Evolutionary conservation across 192 early-diverging fungal genomes (phyloP).

Genomic region (Coemansia umbellata): DNA sequence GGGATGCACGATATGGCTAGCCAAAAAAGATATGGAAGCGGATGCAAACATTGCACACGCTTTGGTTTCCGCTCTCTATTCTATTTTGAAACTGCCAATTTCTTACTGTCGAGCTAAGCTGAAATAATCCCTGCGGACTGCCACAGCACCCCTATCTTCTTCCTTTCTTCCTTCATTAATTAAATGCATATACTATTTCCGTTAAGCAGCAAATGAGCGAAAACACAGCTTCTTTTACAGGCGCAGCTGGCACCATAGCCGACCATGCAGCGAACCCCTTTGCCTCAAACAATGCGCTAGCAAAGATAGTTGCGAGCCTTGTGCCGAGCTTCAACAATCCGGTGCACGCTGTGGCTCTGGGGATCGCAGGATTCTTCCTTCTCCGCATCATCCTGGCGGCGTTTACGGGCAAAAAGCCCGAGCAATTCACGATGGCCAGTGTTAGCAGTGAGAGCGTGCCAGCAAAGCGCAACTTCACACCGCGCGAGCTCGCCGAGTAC

Average conservation of each 20-base stretch:
- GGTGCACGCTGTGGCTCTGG: slow-evolving; percentile 12
- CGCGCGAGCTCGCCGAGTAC: slow-evolving; percentile 66
- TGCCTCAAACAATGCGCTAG: background rate
- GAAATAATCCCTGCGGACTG: too few species aligned
- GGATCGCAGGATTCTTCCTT: slow-evolving; percentile 25
- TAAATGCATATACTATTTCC: too few species aligned
- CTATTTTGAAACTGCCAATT: too few species aligned
- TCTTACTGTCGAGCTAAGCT: too few species aligned
- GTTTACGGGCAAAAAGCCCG: background rate
- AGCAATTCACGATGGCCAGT: slow-evolving; percentile 31
- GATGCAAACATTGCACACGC: too few species aligned
- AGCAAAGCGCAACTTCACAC: slow-evolving; percentile 66
- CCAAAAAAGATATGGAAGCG: too few species aligned
- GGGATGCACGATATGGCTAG: too few species aligned
- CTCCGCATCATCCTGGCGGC: slow-evolving; percentile 21
- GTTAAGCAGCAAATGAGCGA: slow-evolving; percentile 6
- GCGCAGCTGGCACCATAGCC: background rate
- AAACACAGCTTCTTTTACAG: background rate
- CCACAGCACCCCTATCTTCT: too few species aligned
- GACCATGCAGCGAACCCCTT: background rate
- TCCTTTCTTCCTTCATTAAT: too few species aligned
- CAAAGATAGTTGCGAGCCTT: slow-evolving; percentile 4
- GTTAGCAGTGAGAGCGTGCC: slow-evolving; percentile 12
- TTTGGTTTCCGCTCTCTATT: too few species aligned
- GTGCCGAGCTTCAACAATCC: slow-evolving; percentile 23